phyloP scores from a whole-genome alignment of 106 monocot species.

The Acorus calamus region DNA sequence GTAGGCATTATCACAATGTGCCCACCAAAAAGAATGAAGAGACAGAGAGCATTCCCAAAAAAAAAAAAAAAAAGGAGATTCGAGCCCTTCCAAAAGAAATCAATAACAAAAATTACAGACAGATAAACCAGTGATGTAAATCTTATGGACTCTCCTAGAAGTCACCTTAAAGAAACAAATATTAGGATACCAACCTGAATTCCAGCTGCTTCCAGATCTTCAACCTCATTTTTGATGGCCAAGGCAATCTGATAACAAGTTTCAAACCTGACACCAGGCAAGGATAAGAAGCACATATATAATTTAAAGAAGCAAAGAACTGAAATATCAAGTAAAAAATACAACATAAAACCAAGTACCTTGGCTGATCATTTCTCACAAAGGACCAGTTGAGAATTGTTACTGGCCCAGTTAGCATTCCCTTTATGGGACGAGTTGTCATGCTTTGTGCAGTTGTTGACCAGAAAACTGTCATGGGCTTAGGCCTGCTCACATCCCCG shows the following conservation, averaged over 20 bases:
- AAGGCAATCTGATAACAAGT: slow-evolving; percentile 73
- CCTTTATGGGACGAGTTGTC: slow-evolving; percentile 62
- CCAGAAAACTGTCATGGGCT: slow-evolving; percentile 77
- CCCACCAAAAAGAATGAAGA: too few relatives aligned
- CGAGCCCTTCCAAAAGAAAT: too few relatives aligned
- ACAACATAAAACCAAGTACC: slow-evolving; percentile 8
- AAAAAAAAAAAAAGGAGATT: too few relatives aligned
- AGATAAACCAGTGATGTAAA: too few relatives aligned
- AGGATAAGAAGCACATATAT: too few relatives aligned
- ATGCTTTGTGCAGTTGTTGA: slow-evolving; percentile 45
- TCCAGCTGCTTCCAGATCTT: slow-evolving; percentile 62
- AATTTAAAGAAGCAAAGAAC: not conserved
- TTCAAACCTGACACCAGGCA: slow-evolving; percentile 29
- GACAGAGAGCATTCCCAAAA: too few relatives aligned
- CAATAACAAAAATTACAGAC: too few relatives aligned
- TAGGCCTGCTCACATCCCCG: slow-evolving; percentile 73
- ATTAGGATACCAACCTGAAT: slow-evolving; percentile 26
- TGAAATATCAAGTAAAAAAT: not conserved
- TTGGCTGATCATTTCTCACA: slow-evolving; percentile 70
- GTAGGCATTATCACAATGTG: too few relatives aligned
- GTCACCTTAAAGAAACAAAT: not conserved
- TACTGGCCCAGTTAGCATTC: slow-evolving; percentile 77
- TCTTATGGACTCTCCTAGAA: not conserved
- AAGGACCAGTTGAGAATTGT: slow-evolving; percentile 82
- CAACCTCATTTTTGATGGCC: slow-evolving; percentile 67